Evolutionary conservation across 2,329 filamentous ascomycete genomes (phyloP).

Genomic region (Diaporthe sp.): DNA sequence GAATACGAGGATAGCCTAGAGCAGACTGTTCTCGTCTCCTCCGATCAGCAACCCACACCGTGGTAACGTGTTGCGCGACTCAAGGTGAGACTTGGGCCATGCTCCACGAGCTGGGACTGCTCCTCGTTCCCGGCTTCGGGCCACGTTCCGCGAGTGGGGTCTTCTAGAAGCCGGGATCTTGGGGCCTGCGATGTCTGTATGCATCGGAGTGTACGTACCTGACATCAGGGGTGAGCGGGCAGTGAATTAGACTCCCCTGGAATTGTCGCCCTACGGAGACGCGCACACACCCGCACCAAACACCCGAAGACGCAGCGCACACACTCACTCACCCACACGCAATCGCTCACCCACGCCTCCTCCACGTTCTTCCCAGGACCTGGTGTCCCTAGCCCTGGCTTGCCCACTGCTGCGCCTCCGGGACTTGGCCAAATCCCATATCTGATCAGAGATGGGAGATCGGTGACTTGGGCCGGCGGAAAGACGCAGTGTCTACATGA

Average conservation of each 20-base stretch:
- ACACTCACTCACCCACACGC: neutral
- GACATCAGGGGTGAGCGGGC: constrained; percentile 22
- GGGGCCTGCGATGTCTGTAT: constrained; percentile 2
- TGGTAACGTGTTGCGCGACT: constrained; percentile 12
- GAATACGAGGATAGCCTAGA: constrained; percentile 14
- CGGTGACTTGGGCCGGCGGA: constrained; percentile 6
- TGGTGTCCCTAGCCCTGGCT: neutral
- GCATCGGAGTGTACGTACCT: constrained; percentile 2
- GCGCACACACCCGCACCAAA: constrained; percentile 7
- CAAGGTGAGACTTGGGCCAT: constrained; percentile 26
- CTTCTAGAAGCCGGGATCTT: constrained; percentile 27
- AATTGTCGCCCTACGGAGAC: constrained; percentile 26
- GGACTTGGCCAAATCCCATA: neutral
- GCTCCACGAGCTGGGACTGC: constrained; percentile 41
- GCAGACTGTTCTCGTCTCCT: neutral
- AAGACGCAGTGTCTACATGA: constrained; percentile 22
- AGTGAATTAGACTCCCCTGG: constrained; percentile 32
- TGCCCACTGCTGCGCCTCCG: constrained; percentile 8
- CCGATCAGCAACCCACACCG: constrained; percentile 10
- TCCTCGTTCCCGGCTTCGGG: constrained; percentile 41
- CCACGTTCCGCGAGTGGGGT: constrained; percentile 38
- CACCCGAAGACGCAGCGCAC: neutral
- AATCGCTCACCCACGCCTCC: neutral
- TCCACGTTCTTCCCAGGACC: constrained; percentile 1
- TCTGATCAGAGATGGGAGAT: constrained; percentile 12